Evolutionary conservation across 805 yeast species (phyloP).

Genomic region (Ogataea philodendri): DNA sequence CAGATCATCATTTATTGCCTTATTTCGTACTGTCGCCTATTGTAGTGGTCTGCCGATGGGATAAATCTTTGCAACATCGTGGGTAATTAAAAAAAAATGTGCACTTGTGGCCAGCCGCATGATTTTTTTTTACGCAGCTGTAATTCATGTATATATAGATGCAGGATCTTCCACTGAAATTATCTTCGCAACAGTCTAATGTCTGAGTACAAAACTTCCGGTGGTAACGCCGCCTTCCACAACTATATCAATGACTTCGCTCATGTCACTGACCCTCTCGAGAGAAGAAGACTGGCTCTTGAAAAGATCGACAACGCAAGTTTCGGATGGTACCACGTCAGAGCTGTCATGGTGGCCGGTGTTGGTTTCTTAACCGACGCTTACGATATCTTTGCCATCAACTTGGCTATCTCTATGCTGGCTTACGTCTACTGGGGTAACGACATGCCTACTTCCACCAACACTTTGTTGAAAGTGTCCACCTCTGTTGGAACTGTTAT

Average conservation of each 20-base stretch:
- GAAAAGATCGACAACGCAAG: constrained; percentile 78
- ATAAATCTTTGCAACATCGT: constrained; percentile 2
- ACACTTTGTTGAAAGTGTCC: constrained; percentile 77
- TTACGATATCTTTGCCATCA: constrained; percentile 88
- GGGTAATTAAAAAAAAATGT: constrained; percentile 2
- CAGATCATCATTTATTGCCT: too few species aligned
- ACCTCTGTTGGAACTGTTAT: constrained; percentile 93
- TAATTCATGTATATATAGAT: constrained; percentile 8
- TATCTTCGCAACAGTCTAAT: constrained; percentile 1
- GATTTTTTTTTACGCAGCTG: background rate
- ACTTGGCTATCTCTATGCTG: constrained; percentile 78
- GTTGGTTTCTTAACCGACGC: constrained; percentile 93
- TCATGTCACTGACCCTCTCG: constrained; percentile 79
- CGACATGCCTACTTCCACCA: constrained; percentile 60
- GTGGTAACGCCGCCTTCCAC: constrained; percentile 88
- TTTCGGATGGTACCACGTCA: constrained; percentile 79
- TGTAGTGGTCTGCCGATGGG: too few species aligned
- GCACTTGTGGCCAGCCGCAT: constrained; percentile 7
- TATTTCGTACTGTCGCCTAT: too few species aligned
- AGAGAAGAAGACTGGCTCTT: constrained; percentile 81
- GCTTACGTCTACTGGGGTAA: constrained; percentile 72
- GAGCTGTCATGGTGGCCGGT: constrained; percentile 85
- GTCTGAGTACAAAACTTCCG: constrained; percentile 41
- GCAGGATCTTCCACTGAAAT: background rate
- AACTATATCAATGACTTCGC: constrained; percentile 77